Base-by-base conservation (phyloP, 805 yeast species). In the Candida palmyrensis region DNA sequence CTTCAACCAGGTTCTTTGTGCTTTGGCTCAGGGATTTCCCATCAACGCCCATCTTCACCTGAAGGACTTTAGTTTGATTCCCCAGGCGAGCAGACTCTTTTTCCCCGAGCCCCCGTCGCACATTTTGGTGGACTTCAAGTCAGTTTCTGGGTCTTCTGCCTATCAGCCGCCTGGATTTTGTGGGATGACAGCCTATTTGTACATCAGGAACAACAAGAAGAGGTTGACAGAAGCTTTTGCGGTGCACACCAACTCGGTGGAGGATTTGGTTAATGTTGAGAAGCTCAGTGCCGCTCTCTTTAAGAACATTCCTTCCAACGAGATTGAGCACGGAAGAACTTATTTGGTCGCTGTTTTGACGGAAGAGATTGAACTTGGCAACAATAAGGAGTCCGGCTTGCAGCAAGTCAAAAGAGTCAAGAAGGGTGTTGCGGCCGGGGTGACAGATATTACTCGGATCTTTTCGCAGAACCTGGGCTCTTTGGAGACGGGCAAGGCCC, bases 361-460 rank as follows among this genome's bases (percentile, higher is more conserved):
- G 5, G 95, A 87, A 53, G 77, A 75, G 29, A 69, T 84, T 31
- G 70, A 73, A 25, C 57, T 79, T 29, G n/a, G n/a, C n/a, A 45
- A 44, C 21, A 35, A 45, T 26, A 57, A 59, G 38, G 61, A 62
- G 10, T 38, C 30, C 27, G 47, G 37, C 28, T 40, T 42, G 13
- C 59, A 58, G 13, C 62, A 52, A 22, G 42, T 75, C 14, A 54
- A 56, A 24, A 51, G 62, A 28, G 71, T 82, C 30, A 77, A 84
- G 49, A 79, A 80, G 49, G 95, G 95, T 37, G 75, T 87, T 11
- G 92, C 90, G 24, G 89, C 88, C 3, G 96, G 96, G 54, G 92
- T 82, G 11, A 74, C 86, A 24, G 95, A 87, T 57, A 79, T 87
- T 30, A 77, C 92, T 4, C 72, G 95, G 44, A 73, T 85, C 16